Evolutionary conservation across 1,284 basidiomycete species (phyloP), one percentile per base, ranked within the genome.

Genomic region (Irpex rosettiformis): DNA sequence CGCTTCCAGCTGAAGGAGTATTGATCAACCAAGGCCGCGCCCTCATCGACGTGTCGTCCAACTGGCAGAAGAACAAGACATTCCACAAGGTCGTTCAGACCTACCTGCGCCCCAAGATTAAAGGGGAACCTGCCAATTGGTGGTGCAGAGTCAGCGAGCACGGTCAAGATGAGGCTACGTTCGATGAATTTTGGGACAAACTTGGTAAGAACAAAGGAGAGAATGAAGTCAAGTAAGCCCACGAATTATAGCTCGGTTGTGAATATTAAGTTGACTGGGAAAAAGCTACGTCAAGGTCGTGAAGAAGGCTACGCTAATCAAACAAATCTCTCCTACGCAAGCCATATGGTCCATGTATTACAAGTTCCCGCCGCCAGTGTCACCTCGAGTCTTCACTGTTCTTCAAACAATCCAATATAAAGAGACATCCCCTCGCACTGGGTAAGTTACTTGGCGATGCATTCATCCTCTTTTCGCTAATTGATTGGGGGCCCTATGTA

Each of bases 321-420:
- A 86, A 67, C 76, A 78, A 30, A 70, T 90, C 43, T 88, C 88
- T 2, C 74, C 80, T 10, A 84, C 78, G 2, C 81, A 86, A 57
- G 74, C 78, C 22, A 84, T 91, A 58, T 91, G 88, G 89, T 81
- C 86, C 0, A 65, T 88, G 59, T 83, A 84, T 68, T 92, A 92
- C 71, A 85, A 79, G 4, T 88, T 91, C 70, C 75, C 82, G 0
- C 80, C 86, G 2, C 83, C 86, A 0, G 73, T 92, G 16, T 86
- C 88, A 2, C 83, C 88, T 8, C 82, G 90, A 11, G 80, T 89
- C 21, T 92, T 91, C 70, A 91, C 89, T 1, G 86, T 87, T 28
- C 71, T 91, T 27, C 88, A 90, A 68, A 79, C 85, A 16, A 75
- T 76, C 5, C 77, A 84, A 61, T 71, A 86, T 27, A 73, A 76